phyloP scores from a whole-genome alignment of 306 rosid species.

The Trichosanthes cucumerina region DNA sequence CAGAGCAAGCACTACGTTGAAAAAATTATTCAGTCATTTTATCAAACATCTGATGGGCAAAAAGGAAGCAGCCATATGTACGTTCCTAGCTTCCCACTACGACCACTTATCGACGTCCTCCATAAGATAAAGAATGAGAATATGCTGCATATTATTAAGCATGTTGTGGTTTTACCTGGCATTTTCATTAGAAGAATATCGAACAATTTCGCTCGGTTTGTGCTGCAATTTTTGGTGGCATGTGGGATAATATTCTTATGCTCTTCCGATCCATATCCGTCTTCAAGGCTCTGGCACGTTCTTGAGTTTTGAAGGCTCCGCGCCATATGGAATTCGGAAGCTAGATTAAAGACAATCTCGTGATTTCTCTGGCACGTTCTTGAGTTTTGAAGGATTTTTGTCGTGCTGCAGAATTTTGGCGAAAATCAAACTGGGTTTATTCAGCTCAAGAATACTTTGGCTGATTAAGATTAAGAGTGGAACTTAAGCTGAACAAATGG shows the following conservation, averaged over 20 bases:
- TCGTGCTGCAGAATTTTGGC: not conserved
- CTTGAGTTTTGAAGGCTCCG: no score
- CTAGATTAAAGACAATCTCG: not conserved
- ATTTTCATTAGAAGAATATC: conserved; percentile 3
- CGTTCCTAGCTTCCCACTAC: not conserved
- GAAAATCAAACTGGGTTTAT: not conserved
- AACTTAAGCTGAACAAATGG: no score
- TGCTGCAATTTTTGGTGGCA: not conserved
- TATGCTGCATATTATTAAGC: not conserved
- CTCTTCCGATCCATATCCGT: not conserved
- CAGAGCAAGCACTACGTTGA: not conserved
- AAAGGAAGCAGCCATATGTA: not conserved
- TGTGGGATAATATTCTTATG: not conserved
- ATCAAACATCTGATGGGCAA: conserved; percentile 8
- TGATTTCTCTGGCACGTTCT: not conserved
- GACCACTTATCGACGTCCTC: not conserved
- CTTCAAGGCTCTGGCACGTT: not conserved
- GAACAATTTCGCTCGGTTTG: not conserved
- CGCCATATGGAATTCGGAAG: not conserved
- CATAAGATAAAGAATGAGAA: not conserved
- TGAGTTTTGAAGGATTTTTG: not conserved
- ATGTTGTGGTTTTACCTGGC: conserved; percentile 1
- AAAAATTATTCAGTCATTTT: not conserved
- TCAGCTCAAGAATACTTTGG: not conserved
- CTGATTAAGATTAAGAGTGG: not conserved